Evolutionary conservation across 805 yeast genomes (phyloP).

Genomic region (Barnettozyma vustinii): DNA sequence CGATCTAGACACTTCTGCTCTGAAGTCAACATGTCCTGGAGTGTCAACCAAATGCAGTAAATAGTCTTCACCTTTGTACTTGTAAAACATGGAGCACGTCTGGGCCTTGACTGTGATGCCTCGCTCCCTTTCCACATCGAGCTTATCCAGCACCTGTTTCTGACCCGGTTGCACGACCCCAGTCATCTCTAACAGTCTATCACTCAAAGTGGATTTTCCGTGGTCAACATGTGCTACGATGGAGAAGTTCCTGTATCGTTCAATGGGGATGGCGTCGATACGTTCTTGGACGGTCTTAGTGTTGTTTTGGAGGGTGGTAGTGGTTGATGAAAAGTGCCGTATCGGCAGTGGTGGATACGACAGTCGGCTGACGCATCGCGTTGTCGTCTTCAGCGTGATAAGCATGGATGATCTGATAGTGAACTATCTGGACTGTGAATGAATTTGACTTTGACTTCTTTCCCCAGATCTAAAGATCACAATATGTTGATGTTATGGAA

Average conservation of each 20-base stretch:
- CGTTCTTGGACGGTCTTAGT: constrained; percentile 40
- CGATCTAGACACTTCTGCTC: constrained; percentile 89
- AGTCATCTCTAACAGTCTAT: constrained; percentile 79
- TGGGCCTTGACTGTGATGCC: constrained; percentile 98
- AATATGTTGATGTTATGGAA: background rate
- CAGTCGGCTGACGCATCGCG: background rate
- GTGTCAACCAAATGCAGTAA: constrained; percentile 89
- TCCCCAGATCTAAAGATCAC: background rate
- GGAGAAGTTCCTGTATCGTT: constrained; percentile 82
- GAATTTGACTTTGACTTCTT: background rate
- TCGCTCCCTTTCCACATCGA: constrained; percentile 93
- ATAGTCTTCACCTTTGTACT: constrained; percentile 62
- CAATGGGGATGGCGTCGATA: constrained; percentile 74
- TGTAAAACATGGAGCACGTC: constrained; percentile 89
- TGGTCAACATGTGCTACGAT: constrained; percentile 96
- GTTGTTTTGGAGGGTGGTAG: background rate
- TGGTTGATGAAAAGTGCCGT: background rate
- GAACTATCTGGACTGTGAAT: background rate
- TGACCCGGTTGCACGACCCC: constrained; percentile 82
- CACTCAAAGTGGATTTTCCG: constrained; percentile 84
- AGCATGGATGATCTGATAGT: background rate
- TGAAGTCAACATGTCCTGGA: constrained; percentile 96
- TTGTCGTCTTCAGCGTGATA: background rate
- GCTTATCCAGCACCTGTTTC: constrained; percentile 81
- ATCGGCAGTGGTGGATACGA: background rate